Evolutionary conservation across 2,329 filamentous ascomycete genomes (phyloP), one percentile per base, ranked within the genome.

Genomic region (Ascosphaera apis): DNA sequence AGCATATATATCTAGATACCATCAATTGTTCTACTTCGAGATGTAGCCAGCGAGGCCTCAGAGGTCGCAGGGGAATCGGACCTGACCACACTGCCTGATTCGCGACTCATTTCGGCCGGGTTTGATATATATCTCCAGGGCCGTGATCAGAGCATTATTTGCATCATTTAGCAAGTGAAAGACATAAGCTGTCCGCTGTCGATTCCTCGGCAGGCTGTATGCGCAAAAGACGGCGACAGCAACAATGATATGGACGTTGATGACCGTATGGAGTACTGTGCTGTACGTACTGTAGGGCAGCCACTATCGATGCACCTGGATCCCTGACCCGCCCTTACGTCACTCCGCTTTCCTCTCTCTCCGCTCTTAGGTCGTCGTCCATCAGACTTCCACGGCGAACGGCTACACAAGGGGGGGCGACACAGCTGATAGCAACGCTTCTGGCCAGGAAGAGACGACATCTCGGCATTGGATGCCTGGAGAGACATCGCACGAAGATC

Each of bases 11-110:
- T 15, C 18, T 15, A 15, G 69, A 53, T 66, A 91, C 82, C 78
- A 59, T 76, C 72, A 49, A 80, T 74, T 40, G 76, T 65, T 52
- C 76, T 75, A 54, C 74, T 76, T 55, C 78, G 77, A 68, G 77
- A 76, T 60, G 79, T 75, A 52, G 76, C 72, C 43, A 72, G 43
- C 77, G 81, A 52, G 79, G 78, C 76, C 43, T 81, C 81, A 53
- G 82, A 88, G 66, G 76, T 84, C 52, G 80, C 72, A 48, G 82
- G 82, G 42, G 83, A 88, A 46, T 54, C 51, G 38, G 55, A 55
- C 49, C 55, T 54, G 45, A 51, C 48, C 48, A 56, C 51, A 43
- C 47, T 49, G 47, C 48, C 51, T 36, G 53, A 49, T 53, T 58
- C 54, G 51, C 54, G 53, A 49, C 51, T 57, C 53, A 57, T 58